Evolutionary conservation across 192 early-diverging fungal genomes (phyloP).

Genomic region (Coemansia sp.): DNA sequence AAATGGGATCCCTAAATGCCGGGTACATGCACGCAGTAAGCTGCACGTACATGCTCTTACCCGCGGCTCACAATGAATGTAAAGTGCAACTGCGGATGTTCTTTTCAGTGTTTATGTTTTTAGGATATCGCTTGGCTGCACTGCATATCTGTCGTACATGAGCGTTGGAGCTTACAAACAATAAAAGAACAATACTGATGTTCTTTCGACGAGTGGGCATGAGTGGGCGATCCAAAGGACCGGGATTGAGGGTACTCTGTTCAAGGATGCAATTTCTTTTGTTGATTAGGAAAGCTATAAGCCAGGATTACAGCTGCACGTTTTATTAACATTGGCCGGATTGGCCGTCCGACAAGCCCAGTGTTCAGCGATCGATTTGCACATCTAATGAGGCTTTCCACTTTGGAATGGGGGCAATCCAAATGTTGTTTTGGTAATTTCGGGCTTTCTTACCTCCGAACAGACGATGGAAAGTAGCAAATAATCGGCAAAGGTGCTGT

Average conservation of each 20-base stretch:
- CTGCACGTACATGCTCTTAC: background rate
- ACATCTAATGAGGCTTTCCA: background rate
- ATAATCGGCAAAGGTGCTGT: background rate
- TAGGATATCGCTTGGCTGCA: background rate
- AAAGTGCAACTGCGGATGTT: background rate
- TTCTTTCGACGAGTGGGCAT: background rate
- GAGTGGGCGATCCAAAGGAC: background rate
- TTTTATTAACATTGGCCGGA: constrained; percentile 7
- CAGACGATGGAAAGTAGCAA: background rate
- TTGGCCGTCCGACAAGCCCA: background rate
- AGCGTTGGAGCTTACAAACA: no score
- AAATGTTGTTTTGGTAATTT: constrained; percentile 9
- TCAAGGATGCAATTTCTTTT: background rate
- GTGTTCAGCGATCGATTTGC: constrained; percentile 12
- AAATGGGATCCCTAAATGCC: background rate
- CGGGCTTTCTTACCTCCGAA: background rate
- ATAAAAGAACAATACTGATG: no score
- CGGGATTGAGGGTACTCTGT: background rate
- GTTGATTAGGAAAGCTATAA: background rate
- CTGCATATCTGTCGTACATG: background rate
- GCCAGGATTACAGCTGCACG: background rate
- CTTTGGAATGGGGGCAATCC: constrained; percentile 1
- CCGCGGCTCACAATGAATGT: background rate
- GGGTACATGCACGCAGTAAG: background rate
- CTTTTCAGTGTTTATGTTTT: background rate